phyloP scores from a whole-genome alignment of 2,329 filamentous ascomycete species.

The Alternaria postmessia region DNA sequence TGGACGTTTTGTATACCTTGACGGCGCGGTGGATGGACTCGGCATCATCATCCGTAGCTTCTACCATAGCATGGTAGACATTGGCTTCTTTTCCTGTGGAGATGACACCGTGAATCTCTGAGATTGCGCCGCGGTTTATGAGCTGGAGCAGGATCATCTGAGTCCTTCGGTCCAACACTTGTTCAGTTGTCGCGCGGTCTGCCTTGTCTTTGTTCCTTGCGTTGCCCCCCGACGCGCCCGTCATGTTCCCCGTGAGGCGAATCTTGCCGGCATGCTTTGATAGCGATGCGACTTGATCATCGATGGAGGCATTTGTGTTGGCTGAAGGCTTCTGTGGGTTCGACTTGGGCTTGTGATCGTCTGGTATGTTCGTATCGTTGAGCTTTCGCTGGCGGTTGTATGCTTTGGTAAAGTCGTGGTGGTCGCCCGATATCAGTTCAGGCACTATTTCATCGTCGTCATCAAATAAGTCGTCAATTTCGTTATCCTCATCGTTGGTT shows the following conservation, averaged over 20 bases:
- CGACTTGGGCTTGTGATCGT: conserved; percentile 69
- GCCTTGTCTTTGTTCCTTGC: conserved; percentile 78
- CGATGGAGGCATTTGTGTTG: conserved; percentile 80
- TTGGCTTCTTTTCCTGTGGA: conserved; percentile 99
- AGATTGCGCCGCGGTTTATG: conserved; percentile 89
- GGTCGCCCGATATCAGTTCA: conserved; percentile 65
- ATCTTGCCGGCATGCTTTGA: conserved; percentile 87
- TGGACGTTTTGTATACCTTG: conserved; percentile 99
- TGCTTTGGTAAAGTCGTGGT: conserved; percentile 78
- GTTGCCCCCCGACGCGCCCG: conserved; percentile 58
- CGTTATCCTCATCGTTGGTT: conserved; percentile 60
- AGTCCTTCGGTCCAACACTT: conserved; percentile 92
- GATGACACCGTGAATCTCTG: conserved; percentile 92
- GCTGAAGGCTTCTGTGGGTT: conserved; percentile 75
- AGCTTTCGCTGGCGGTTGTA: conserved; percentile 85
- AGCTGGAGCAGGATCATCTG: conserved; percentile 96
- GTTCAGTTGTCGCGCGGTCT: conserved; percentile 91
- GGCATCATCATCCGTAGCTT: conserved; percentile 48
- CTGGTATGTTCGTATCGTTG: conserved; percentile 61
- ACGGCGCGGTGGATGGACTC: conserved; percentile 78
- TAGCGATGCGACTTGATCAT: conserved; percentile 87
- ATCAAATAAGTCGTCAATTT: conserved; percentile 71
- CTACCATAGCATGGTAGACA: conserved; percentile 86
- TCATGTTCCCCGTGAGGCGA: conserved; percentile 71
- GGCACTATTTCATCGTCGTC: conserved; percentile 62